A percentile compares a stretch with the other conserved stretches of the same genome.
Evolutionary conservation across 2,329 filamentous ascomycete species (phyloP).

Genomic region (Thelonectria rubi): DNA sequence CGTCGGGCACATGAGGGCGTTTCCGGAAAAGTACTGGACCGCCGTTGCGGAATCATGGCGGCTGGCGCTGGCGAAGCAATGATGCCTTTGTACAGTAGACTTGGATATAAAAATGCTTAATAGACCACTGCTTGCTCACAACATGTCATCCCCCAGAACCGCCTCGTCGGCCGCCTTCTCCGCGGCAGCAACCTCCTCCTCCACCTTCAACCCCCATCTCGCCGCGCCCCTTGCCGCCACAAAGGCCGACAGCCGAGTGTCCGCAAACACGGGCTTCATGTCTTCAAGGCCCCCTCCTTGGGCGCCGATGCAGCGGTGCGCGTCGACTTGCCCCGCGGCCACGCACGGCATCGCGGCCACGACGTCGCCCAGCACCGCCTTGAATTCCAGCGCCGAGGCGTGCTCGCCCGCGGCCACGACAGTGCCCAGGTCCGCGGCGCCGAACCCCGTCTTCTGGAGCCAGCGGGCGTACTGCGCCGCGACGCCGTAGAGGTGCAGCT

Average conservation of each 20-base stretch:
- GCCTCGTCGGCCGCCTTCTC: no score
- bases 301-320: not conserved
- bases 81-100: slow-evolving; percentile 1
- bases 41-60: slow-evolving; percentile 48
- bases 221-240: not conserved
- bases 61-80: slow-evolving; percentile 16
- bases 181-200: not conserved
- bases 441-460: not conserved
- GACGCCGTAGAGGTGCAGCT: not conserved
- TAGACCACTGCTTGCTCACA: not conserved
- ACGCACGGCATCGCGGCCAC: not conserved
- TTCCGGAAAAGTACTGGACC: slow-evolving; percentile 67
- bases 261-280: no score
- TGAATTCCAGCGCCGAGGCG: not conserved
- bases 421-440: not conserved
- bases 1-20: slow-evolving; percentile 67
- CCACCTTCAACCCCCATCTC: not conserved
- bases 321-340: not conserved
- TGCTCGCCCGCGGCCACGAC: not conserved
- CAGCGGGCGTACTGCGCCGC: not conserved
- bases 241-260: not conserved
- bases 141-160: not conserved
- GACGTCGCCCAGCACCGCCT: not conserved
- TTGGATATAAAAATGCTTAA: slow-evolving; percentile 1
- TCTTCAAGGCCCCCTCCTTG: no score